Percentiles rank a stretch among this genome's conserved stretches.
Conservation (phyloP, 768 basidiomycete genomes). For the Inosperma sp. region DNA sequence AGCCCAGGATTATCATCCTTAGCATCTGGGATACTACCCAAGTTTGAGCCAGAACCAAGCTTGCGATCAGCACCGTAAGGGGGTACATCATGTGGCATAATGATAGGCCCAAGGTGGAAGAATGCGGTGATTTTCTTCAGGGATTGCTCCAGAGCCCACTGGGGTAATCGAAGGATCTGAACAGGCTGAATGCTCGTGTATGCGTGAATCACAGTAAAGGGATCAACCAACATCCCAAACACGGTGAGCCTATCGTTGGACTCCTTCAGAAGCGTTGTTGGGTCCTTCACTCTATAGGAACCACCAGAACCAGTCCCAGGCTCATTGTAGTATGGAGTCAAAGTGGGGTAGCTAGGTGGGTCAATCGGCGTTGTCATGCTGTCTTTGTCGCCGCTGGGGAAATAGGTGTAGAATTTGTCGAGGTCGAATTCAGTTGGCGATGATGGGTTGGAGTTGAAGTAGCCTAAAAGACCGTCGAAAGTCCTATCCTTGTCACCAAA, state of each 20-base stretch:
- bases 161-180: background rate
- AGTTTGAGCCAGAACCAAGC: background rate
- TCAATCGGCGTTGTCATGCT: background rate
- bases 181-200: conserved; percentile 1
- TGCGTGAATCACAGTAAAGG: background rate
- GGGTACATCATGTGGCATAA: background rate
- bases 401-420: background rate
- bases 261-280: background rate
- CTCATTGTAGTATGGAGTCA: background rate
- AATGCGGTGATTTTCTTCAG: background rate
- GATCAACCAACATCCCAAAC: background rate
- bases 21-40: background rate
- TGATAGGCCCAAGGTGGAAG: background rate
- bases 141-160: background rate
- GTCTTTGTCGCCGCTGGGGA: background rate
- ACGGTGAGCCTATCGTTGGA: background rate
- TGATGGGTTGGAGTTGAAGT: background rate
- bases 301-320: background rate
- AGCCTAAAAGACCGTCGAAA: background rate
- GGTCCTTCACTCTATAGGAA: background rate
- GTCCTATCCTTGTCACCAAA: background rate
- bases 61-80: background rate
- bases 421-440: background rate
- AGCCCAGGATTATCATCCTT: background rate
- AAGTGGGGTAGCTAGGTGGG: background rate